Percentiles rank a stretch among this genome's conserved stretches.
These are phyloP conservation scores for Chaetomium sp. DNA, from an alignment of 2,329 filamentous ascomycete species.

Conservation along the genomic window DNA sequence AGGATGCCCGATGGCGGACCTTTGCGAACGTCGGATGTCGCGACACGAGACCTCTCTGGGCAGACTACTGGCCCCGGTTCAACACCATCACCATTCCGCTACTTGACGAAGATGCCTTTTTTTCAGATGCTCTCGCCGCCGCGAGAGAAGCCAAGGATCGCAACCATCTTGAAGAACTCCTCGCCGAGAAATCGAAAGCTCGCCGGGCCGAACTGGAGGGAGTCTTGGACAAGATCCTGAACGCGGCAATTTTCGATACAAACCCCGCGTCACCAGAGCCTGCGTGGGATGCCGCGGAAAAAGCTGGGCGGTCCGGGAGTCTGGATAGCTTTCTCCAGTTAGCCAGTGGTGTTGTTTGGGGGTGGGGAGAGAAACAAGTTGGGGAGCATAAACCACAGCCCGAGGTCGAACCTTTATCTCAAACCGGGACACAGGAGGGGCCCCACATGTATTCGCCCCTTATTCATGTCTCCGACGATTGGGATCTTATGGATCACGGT, in stretches of 20 bases:
- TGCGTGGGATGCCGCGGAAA: constrained; percentile 1
- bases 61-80: constrained; percentile 2
- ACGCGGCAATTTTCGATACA: background rate
- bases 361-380: background rate
- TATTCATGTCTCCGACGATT: constrained; percentile 4
- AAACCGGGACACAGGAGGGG: constrained; percentile 4
- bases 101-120: constrained; percentile 7
- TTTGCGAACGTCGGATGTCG: constrained; percentile 3
- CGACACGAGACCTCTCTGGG: constrained; percentile 5
- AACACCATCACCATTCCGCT: constrained; percentile 8
- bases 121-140: constrained; percentile 6
- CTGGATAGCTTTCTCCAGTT: constrained; percentile 4
- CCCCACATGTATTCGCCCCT: constrained; percentile 5
- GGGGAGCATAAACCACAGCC: background rate
- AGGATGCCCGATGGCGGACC: background rate
- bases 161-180: constrained; percentile 7
- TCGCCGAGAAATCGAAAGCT: constrained; percentile 3
- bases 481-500: constrained; percentile 2
- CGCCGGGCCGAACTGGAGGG: constrained; percentile 3
- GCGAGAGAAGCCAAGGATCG: constrained; percentile 3
- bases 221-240: background rate
- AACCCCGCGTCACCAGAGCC: background rate
- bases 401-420: background rate
- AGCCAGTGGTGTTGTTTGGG: constrained; percentile 3
- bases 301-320: constrained; percentile 1